Evolutionary conservation across 306 rosid species (phyloP).

Genomic region (Comarum palustre): DNA sequence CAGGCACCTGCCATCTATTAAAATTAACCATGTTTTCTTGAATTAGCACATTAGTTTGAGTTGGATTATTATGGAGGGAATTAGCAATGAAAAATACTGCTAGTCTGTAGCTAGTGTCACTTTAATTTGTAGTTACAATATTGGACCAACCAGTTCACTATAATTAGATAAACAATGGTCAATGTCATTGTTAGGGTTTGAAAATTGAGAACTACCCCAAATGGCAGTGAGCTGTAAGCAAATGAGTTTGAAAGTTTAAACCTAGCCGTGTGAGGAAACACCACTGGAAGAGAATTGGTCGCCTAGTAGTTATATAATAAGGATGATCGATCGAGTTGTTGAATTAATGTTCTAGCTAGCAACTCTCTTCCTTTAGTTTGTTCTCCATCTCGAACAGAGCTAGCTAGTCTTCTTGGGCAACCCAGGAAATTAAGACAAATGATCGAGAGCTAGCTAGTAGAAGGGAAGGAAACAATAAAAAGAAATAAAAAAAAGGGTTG

Average conservation of each 20-base stretch:
- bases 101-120: neutral
- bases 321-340: conserved; percentile 3
- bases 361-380: neutral
- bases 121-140: conserved; percentile 13
- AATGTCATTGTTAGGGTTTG: neutral
- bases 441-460: neutral
- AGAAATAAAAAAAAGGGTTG: neutral
- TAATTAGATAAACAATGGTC: neutral
- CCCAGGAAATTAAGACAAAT: neutral
- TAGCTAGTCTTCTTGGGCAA: too few species aligned
- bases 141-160: neutral
- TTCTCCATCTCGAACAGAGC: neutral
- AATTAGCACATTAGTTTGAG: neutral
- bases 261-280: conserved; percentile 25
- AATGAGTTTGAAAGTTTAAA: neutral
- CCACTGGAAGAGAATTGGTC: neutral
- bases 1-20: neutral
- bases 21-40: neutral
- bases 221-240: neutral
- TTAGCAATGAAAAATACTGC: neutral
- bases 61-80: neutral
- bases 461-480: neutral
- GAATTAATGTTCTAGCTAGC: neutral
- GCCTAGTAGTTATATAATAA: neutral
- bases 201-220: neutral